phyloP scores from a whole-genome alignment of 305 asterid species.

The Withania somnifera region DNA sequence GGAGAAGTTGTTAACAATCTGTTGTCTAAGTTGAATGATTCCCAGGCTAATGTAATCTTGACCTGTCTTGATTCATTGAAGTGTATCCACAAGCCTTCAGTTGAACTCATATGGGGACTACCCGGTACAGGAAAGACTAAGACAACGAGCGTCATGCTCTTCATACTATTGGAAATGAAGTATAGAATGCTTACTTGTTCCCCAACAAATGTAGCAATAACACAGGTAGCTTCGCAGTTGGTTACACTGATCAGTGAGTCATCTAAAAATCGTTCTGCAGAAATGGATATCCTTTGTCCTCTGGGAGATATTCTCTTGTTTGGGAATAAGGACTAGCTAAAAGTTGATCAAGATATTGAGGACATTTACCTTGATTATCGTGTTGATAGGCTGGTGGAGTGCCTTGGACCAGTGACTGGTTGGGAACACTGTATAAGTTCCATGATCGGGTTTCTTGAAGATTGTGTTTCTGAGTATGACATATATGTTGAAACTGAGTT shows the following conservation, averaged over 20 bases:
- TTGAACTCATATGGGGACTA: slow-evolving; percentile 63
- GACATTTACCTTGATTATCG: slow-evolving; percentile 53
- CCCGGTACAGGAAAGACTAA: slow-evolving; percentile 67
- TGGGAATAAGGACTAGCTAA: slow-evolving; percentile 42
- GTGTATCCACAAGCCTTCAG: slow-evolving; percentile 34
- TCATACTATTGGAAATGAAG: slow-evolving; percentile 28
- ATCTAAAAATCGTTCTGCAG: slow-evolving; percentile 8
- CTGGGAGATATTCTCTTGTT: slow-evolving; percentile 51
- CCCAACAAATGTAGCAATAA: slow-evolving; percentile 54
- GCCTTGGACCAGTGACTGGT: slow-evolving; percentile 31
- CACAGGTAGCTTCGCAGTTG: slow-evolving; percentile 43
- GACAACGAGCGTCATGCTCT: slow-evolving; percentile 33
- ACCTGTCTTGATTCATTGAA: slow-evolving; percentile 19
- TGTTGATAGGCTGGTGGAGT: slow-evolving; percentile 30
- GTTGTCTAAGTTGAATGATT: slow-evolving; percentile 26
- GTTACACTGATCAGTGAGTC: slow-evolving; percentile 24
- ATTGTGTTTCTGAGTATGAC: slow-evolving; percentile 21
- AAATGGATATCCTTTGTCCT: slow-evolving; percentile 14
- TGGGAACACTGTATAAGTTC: slow-evolving; percentile 33
- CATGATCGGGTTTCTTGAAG: slow-evolving; percentile 38
- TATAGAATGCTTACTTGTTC: slow-evolving; percentile 46
- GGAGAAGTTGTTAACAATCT: slow-evolving; percentile 8
- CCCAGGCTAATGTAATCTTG: slow-evolving; percentile 36
- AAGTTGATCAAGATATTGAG: slow-evolving; percentile 37
- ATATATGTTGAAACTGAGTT: slow-evolving; percentile 29